Base-by-base conservation (phyloP, 345 rosid species). In the Arabis hirsuta region DNA sequence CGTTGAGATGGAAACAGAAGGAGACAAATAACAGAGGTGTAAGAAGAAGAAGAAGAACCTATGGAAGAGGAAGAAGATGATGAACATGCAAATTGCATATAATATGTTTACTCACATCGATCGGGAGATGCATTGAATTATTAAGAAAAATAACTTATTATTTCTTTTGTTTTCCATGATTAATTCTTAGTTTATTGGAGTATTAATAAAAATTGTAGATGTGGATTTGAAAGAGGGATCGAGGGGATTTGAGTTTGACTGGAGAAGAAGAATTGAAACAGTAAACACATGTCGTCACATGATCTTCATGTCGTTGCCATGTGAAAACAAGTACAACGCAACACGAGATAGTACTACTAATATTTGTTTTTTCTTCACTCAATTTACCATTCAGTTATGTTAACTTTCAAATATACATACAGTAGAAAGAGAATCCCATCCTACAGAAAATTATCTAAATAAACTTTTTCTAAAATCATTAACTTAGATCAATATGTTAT, bases 231-330 rank as follows among this genome's bases (percentile, higher is more conserved):
- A 56, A 46, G 51, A 48, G 44, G 54, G 41, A 10, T 38, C 19
- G 7, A 72, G 5, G 45, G 64, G 4, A 62, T 60, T 74, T 74
- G 78, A 74, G 68, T 60, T 74, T 74, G 78, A 74, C 78, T 34
- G 43, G 53, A 67, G 50, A 47, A 44, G 39, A 11, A 66, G 9
- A 39, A 41, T 46, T 16, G 64, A 62, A 62, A 75, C 58, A 61
- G 44, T 45, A 12, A 62, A 69, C 69, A 75, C 74, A 75, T 75
- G 79, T 61, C 50, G 55, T 68, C 78, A 75, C 79, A 75, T 75
- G 79, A 61, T 27, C 57, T 75, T 61, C 27, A 69, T 53, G 42
- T 74, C 62, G 31, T 54, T 54, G 63, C 64, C 79, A 75, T 68
- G 74, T 75, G 79, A 61, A 26, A 54, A 26, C 64, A 67, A 66